Evolutionary conservation across 768 basidiomycete species (phyloP).

Genomic region (Leccinum disarticulatum): DNA sequence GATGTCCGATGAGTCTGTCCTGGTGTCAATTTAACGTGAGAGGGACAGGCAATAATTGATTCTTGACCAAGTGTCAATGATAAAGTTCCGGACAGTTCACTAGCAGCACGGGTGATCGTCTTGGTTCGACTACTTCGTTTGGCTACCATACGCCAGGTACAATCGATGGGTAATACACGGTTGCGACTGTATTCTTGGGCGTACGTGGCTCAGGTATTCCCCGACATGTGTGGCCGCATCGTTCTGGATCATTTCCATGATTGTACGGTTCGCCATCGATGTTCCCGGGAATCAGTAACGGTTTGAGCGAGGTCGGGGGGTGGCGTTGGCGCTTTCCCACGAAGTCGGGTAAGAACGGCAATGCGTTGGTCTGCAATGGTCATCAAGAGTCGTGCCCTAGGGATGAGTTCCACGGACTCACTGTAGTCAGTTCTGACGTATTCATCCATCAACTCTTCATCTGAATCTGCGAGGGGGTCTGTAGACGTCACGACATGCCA

Average conservation of each 20-base stretch:
- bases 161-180: constrained; percentile 12
- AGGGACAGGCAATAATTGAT: neutral
- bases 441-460: constrained; percentile 68
- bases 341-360: constrained; percentile 51
- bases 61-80: neutral
- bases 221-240: neutral
- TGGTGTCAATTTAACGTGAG: neutral
- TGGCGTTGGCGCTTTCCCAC: constrained; percentile 50
- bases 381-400: neutral
- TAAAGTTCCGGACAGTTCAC: neutral
- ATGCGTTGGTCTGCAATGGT: constrained; percentile 46
- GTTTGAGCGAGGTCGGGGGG: constrained; percentile 28
- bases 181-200: neutral
- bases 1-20: neutral
- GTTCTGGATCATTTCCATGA: constrained; percentile 33
- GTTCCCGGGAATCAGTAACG: constrained; percentile 28
- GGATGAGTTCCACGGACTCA: constrained; percentile 33
- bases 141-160: neutral
- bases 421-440: constrained; percentile 65
- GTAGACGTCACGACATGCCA: constrained; percentile 64
- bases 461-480: constrained; percentile 71
- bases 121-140: neutral
- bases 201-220: neutral
- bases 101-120: neutral
- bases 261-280: constrained; percentile 39